These are phyloP conservation scores for Sporothrix phasma DNA, from an alignment of 2,329 filamentous ascomycete species.

Conservation along the genomic window DNA sequence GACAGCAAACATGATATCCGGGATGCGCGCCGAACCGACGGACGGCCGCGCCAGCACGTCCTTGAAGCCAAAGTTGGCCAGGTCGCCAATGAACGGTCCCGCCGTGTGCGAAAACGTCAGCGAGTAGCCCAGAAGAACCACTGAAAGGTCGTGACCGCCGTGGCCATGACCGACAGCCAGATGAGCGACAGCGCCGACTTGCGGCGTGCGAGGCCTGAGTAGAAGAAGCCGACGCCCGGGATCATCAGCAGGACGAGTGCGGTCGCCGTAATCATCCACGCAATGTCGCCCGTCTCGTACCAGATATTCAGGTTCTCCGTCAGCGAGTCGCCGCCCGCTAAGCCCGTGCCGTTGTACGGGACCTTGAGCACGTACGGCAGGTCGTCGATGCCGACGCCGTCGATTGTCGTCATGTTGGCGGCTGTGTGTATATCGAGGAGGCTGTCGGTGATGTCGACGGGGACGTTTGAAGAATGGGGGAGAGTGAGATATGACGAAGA, in stretches of 20 bases:
- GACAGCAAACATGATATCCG: conserved; percentile 74
- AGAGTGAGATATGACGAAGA: background rate
- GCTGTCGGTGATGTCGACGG: background rate
- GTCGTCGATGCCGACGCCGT: conserved; percentile 33
- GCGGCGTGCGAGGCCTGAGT: conserved; percentile 77
- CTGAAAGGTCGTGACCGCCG: conserved; percentile 75
- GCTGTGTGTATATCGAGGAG: background rate
- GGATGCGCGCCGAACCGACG: conserved; percentile 61
- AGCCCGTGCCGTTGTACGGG: conserved; percentile 54
- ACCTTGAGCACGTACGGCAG: conserved; percentile 38
- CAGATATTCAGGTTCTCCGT: conserved; percentile 64
- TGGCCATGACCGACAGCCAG: conserved; percentile 83
- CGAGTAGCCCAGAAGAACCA: conserved; percentile 93
- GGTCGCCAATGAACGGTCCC: conserved; percentile 64
- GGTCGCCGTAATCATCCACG: conserved; percentile 7
- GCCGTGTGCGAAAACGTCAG: conserved; percentile 71
- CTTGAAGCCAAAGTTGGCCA: conserved; percentile 70
- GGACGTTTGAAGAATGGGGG: background rate
- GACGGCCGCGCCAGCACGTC: conserved; percentile 67
- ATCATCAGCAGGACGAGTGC: conserved; percentile 33
- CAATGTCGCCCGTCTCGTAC: conserved; percentile 38
- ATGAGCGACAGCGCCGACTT: conserved; percentile 85
- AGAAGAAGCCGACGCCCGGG: conserved; percentile 87
- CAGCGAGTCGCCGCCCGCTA: conserved; percentile 58
- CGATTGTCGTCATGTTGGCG: conserved; percentile 26